Percentiles rank a stretch among this genome's conserved stretches.
phyloP scores from a whole-genome alignment of 2,329 filamentous ascomycete genomes.

The Botrytis byssoidea region DNA sequence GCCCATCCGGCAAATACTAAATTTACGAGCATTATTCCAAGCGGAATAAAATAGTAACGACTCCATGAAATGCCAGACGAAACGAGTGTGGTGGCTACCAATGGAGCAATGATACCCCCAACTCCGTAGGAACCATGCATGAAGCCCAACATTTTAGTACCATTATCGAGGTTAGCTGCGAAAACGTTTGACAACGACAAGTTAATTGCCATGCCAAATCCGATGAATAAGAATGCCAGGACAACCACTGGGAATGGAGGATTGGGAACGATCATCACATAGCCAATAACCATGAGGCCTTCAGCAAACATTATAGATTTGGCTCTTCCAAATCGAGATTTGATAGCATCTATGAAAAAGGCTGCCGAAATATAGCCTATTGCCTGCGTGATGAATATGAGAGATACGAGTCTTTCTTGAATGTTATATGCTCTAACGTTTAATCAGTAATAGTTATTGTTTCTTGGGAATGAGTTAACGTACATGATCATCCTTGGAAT shows the following conservation, averaged over 20 bases:
- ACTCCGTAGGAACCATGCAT: slow-evolving; percentile 68
- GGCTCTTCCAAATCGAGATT: slow-evolving; percentile 62
- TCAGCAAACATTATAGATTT: slow-evolving; percentile 61
- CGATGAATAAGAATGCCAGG: slow-evolving; percentile 66
- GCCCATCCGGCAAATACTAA: slow-evolving; percentile 61
- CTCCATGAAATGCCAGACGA: slow-evolving; percentile 62
- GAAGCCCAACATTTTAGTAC: slow-evolving; percentile 56
- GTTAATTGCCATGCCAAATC: slow-evolving; percentile 56
- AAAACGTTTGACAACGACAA: slow-evolving; percentile 60
- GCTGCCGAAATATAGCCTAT: slow-evolving; percentile 74
- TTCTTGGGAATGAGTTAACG: slow-evolving; percentile 23
- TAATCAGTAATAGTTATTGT: neutral
- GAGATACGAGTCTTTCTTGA: slow-evolving; percentile 57
- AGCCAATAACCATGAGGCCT: slow-evolving; percentile 57
- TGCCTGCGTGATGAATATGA: slow-evolving; percentile 79
- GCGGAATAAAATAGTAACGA: slow-evolving; percentile 67
- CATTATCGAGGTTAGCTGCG: slow-evolving; percentile 52
- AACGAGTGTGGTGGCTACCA: slow-evolving; percentile 73
- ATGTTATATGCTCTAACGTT: slow-evolving; percentile 4
- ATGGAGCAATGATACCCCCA: slow-evolving; percentile 62
- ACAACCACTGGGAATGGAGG: slow-evolving; percentile 71
- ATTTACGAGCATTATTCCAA: slow-evolving; percentile 58
- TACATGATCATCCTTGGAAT: slow-evolving; percentile 76
- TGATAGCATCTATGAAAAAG: slow-evolving; percentile 62
- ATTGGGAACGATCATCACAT: slow-evolving; percentile 61